Conservation (phyloP, 768 basidiomycete genomes). For the Serendipita sp. region DNA sequence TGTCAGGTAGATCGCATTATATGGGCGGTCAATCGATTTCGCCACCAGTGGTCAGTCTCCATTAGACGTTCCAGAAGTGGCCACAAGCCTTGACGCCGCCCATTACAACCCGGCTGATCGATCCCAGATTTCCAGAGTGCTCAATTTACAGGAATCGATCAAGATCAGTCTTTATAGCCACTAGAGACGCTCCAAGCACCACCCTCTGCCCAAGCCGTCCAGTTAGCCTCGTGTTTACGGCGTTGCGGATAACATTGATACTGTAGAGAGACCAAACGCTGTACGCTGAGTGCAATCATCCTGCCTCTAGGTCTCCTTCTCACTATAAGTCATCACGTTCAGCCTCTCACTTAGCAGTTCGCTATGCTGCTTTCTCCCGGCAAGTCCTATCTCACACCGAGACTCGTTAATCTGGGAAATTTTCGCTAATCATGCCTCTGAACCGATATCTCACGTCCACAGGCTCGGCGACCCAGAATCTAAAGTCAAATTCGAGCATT, state of each 20-base stretch:
- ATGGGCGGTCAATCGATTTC: too few species aligned
- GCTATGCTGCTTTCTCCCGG: not conserved
- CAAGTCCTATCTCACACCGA: not conserved
- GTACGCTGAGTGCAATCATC: not conserved
- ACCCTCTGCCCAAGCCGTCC: too few species aligned
- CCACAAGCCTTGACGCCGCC: too few species aligned
- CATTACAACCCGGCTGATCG: too few species aligned
- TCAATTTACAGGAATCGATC: too few species aligned
- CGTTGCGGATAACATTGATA: not conserved
- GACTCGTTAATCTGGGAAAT: not conserved
- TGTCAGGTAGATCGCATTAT: too few species aligned
- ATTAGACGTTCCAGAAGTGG: too few species aligned
- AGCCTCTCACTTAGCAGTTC: not conserved
- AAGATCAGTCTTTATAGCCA: too few species aligned
- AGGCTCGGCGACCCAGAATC: not conserved
- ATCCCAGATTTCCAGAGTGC: too few species aligned
- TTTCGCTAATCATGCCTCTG: not conserved
- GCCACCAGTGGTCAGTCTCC: too few species aligned
- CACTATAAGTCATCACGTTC: not conserved
- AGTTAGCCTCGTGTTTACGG: not conserved
- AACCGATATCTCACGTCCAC: not conserved
- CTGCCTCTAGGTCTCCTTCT: not conserved
- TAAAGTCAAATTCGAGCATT: conserved; percentile 4
- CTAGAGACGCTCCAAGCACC: too few species aligned
- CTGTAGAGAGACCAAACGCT: not conserved